These are phyloP conservation scores for Colletotrichum sp. DNA, from an alignment of 2,329 filamentous ascomycete species.

Conservation along the genomic window DNA sequence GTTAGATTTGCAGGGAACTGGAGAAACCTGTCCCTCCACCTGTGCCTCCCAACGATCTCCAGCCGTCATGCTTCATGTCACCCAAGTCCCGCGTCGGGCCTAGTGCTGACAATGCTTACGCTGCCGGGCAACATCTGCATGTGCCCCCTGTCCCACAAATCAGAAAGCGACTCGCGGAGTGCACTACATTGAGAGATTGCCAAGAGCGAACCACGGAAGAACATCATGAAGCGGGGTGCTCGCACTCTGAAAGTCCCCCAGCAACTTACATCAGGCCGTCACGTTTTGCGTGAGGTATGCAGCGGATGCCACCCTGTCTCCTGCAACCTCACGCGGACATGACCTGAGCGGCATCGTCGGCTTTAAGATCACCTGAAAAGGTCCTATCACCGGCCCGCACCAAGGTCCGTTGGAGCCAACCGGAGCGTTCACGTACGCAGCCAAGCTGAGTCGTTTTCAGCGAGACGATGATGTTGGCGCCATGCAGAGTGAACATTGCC, in stretches of 20 bases:
- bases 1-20: background rate
- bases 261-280: background rate
- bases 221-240: background rate
- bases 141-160: background rate
- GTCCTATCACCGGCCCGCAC: background rate
- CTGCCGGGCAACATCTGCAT: slow-evolving; percentile 9
- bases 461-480: background rate
- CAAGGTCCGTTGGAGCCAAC: background rate
- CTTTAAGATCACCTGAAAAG: background rate
- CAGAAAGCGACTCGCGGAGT: background rate
- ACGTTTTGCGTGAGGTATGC: slow-evolving; percentile 2
- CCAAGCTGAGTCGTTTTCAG: background rate
- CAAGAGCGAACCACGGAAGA: background rate
- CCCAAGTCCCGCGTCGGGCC: background rate
- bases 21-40: background rate
- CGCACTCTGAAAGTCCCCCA: background rate
- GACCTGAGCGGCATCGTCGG: background rate
- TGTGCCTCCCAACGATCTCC: background rate
- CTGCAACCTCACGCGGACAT: background rate
- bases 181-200: background rate
- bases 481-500: background rate
- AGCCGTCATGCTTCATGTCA: background rate
- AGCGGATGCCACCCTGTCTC: background rate
- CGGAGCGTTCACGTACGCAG: background rate
- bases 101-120: slow-evolving; percentile 18